phyloP scores from a whole-genome alignment of 441 rosid species.

The Iberis amara region DNA sequence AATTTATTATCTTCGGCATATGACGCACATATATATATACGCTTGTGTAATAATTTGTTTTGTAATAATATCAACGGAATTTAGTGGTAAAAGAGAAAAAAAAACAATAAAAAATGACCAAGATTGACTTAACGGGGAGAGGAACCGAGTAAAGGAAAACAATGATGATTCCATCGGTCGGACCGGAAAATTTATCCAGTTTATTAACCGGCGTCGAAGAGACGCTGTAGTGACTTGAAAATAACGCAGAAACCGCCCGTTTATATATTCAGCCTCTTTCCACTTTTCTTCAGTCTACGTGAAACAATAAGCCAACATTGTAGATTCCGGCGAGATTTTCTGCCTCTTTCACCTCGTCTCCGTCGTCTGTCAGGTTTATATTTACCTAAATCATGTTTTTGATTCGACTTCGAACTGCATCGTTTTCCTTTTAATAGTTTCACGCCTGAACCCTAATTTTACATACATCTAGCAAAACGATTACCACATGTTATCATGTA shows the following conservation, averaged over 20 bases:
- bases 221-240: slow-evolving; percentile 8
- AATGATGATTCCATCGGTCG: background rate
- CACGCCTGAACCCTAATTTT: slow-evolving; percentile 10
- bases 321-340: slow-evolving; percentile 5
- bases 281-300: background rate
- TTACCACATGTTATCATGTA: background rate
- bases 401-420: background rate
- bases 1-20: too few relatives aligned
- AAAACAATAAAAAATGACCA: too few relatives aligned
- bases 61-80: too few relatives aligned
- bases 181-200: background rate
- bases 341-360: background rate
- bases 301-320: background rate
- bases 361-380: background rate
- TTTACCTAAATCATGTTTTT: background rate
- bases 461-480: background rate
- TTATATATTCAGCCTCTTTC: background rate
- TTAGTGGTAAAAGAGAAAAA: too few relatives aligned
- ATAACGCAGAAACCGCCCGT: slow-evolving; percentile 1
- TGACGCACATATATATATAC: too few relatives aligned
- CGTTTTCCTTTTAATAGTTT: background rate
- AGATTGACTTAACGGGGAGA: too few relatives aligned
- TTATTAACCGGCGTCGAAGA: slow-evolving; percentile 7
- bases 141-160: background rate
- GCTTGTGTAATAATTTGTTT: too few relatives aligned